Base-by-base conservation (phyloP, 2,329 filamentous ascomycete genomes). In the Pseudopithomyces chartarum region DNA sequence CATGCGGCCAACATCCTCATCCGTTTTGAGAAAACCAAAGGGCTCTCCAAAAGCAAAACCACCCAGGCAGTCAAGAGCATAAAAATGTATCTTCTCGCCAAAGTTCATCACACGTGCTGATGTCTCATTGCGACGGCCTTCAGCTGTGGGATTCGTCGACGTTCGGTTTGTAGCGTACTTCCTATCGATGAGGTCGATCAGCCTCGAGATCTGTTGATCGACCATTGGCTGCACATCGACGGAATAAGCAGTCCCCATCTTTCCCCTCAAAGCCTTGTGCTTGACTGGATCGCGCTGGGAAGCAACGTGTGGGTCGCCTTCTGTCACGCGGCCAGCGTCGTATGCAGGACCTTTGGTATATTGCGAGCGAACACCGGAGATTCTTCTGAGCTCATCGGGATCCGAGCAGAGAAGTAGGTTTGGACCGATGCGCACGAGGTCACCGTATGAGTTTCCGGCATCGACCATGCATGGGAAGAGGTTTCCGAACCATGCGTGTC, bases 151-250 rank as follows among this genome's bases (percentile, higher is more conserved):
- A 13, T 47, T 47, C n/a, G 29, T 34, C 10, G 44, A 47, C 20
- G 44, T 47, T 1, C 44, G 44, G 17, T 47, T 47, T 33, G 44
- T 47, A 2, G 44, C 44, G 29, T 47, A 47, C 13, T 47, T 47
- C 29, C 29, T 47, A 11, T 47, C 44, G n/a, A 47, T 47, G 44
- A 47, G 44, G 17, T 47, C 44, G n/a, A 47, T 47, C 44, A 47
- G 12, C 33, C 29, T 17, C 8, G 44, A 47, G 8, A 47, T 47
- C 13, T 47, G 44, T 6, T 29, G 26, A 34, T 47, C 44, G 7
- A 47, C 29, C 15, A 33, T 29, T 3, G 44, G 44, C 17, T 47
- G 44, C 3, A 47, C 44, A 19, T 47, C 44, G 8, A 34, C 19
- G 29, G 44, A 47, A 26, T 47, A 47, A 11, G 44, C 44, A 34